Percentiles rank a stretch among this genome's conserved stretches.
Conservation (phyloP, 2,329 filamentous ascomycete genomes). For the Cladosporium velox region DNA sequence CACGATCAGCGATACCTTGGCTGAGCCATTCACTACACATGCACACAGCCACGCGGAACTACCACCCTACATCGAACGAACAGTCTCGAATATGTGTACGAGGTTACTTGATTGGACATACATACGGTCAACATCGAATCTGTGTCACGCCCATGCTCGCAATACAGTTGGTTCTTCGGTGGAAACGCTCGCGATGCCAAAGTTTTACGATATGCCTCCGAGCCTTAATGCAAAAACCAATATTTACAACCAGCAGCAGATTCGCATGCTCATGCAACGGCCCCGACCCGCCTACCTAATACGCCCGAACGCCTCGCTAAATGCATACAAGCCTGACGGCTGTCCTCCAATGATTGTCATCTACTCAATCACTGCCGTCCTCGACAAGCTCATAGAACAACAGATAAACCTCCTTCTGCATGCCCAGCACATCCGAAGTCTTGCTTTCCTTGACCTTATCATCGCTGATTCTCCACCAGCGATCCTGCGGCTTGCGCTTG, state of each 20-base stretch:
- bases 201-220: neutral
- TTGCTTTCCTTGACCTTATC: constrained; percentile 95
- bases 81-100: too few species aligned
- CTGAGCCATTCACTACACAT: too few species aligned
- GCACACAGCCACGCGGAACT: neutral
- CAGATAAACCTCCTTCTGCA: constrained; percentile 95
- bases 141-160: neutral
- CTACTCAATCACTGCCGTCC: constrained; percentile 11
- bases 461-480: constrained; percentile 98
- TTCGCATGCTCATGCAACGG: neutral
- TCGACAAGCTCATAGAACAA: constrained; percentile 88
- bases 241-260: neutral
- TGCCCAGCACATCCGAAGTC: constrained; percentile 83
- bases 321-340: neutral
- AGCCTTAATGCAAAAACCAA: neutral
- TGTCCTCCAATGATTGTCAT: neutral
- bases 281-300: neutral
- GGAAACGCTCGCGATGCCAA: neutral
- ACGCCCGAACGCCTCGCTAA: constrained; percentile 14
- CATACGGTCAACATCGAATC: neutral
- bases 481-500: constrained; percentile 62
- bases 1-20: too few species aligned
- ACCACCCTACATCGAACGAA: too few species aligned
- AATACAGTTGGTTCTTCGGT: too few species aligned
- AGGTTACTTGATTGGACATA: too few species aligned